Evolutionary conservation across 164 flowering plant species (phyloP), one percentile per base, ranked within the genome.

Genomic region (Cinnamomum micranthum): DNA sequence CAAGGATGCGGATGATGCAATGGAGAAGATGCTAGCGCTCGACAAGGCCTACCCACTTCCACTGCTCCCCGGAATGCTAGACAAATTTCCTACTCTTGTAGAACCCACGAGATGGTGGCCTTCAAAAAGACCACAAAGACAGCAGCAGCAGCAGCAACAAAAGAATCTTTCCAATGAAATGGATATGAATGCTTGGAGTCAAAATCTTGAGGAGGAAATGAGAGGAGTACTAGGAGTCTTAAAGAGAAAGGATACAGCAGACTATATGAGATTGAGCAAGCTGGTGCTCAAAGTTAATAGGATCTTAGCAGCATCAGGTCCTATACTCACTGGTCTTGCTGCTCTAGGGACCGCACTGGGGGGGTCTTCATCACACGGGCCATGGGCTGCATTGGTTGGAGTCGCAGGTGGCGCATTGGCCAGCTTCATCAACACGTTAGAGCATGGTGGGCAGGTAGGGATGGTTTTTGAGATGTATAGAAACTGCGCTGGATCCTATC

Each of bases 361-460:
- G n/a, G 88, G 88, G 33, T 71, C 68, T 3, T 50, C 75, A 65
- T 25, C 68, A 63, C 70, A 74, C 22, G 74, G 67, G 50, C 78
- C 75, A 47, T 67, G 77, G 51, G 76, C 81, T 0, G 84, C 59
- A 4, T n/a, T 80, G 50, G 63, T 81, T 1, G 90, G 82, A 0
- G 76, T 82, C 0, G 70, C 72, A 1, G 83, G 77, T 0, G 95
- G 95, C 6, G 83, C 91, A 0, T 66, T 89, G 75, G 90, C 89
- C 0, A 76, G 76, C 15, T 77, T 84, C 2, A 88, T 88, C 5
- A 89, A 83, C 78, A 77, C 84, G 1, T 0, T 87, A 22, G 86
- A 86, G 75, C 93, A 86, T 66, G 93, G 91, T 11, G 88, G 93
- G 47, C 89, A 88, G 76, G 83, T 88, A 1, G 92, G 90, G 10